Conservation (phyloP, 1,139 yeast species). For the Starmera stellimalicola region DNA sequence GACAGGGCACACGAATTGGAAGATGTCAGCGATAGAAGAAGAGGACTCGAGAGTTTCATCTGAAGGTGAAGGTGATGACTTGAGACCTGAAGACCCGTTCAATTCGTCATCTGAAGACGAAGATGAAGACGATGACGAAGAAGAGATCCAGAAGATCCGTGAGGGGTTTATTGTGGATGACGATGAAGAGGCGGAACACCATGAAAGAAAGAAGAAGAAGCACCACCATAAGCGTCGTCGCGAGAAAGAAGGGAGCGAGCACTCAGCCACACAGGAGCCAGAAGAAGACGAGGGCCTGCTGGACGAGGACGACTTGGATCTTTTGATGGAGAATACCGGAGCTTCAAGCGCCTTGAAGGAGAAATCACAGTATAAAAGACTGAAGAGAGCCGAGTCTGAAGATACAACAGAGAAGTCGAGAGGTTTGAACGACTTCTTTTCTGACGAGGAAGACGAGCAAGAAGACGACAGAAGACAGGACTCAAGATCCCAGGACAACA, state of each 20-base stretch:
- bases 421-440: conserved; percentile 70
- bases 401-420: conserved; percentile 18
- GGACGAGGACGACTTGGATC: conserved; percentile 91
- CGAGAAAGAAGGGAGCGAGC: conserved; percentile 12
- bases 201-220: conserved; percentile 35
- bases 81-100: conserved; percentile 37
- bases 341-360: conserved; percentile 34
- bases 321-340: conserved; percentile 85
- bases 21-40: conserved; percentile 10
- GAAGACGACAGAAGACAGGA: conserved; percentile 30
- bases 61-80: conserved; percentile 29
- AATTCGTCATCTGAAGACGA: conserved; percentile 68
- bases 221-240: conserved; percentile 27
- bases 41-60: conserved; percentile 4
- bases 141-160: conserved; percentile 63
- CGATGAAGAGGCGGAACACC: conserved; percentile 41
- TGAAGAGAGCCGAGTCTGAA: conserved; percentile 54
- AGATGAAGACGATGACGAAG: conserved; percentile 72
- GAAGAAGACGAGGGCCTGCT: conserved; percentile 56
- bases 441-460: conserved; percentile 62
- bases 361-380: conserved; percentile 60
- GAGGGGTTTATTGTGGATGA: conserved; percentile 95
- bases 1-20: too few species aligned
- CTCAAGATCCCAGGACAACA: conserved; percentile 21
- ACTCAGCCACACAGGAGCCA: conserved; percentile 8